Conservation (phyloP, 2,329 filamentous ascomycete genomes). For the Paecilomyces dactylethromorphus region DNA sequence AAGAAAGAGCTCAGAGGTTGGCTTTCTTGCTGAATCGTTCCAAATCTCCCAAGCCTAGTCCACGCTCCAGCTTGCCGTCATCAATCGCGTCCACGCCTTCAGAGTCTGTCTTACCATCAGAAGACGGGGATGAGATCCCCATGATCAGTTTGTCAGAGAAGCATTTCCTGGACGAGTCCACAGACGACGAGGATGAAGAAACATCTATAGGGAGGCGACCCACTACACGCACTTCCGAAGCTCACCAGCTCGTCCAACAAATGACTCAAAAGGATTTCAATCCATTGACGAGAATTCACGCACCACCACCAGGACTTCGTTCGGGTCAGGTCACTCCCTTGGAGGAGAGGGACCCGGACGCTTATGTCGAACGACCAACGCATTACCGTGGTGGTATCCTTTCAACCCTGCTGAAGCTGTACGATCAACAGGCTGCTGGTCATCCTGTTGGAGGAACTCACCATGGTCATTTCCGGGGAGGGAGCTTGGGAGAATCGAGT, state of each 20-base stretch:
- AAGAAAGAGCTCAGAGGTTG: slow-evolving; percentile 27
- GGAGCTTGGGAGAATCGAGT: slow-evolving; percentile 25
- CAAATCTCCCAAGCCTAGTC: slow-evolving; percentile 23
- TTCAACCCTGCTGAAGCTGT: slow-evolving; percentile 64
- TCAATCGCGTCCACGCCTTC: slow-evolving; percentile 23
- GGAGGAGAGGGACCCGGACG: slow-evolving; percentile 44
- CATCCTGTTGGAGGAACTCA: slow-evolving; percentile 9
- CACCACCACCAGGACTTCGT: slow-evolving; percentile 22
- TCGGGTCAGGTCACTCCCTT: slow-evolving; percentile 27
- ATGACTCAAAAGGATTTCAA: slow-evolving; percentile 29
- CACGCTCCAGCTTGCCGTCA: slow-evolving; percentile 19
- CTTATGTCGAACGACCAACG: slow-evolving; percentile 60
- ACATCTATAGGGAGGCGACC: slow-evolving; percentile 11
- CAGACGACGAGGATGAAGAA: slow-evolving; percentile 24
- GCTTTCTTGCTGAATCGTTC: slow-evolving; percentile 26
- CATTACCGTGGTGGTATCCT: slow-evolving; percentile 69
- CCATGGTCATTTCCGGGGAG: slow-evolving; percentile 19
- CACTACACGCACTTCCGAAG: slow-evolving; percentile 23
- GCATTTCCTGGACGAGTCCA: slow-evolving; percentile 20
- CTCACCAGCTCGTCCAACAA: slow-evolving; percentile 26
- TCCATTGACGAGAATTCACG: slow-evolving; percentile 25
- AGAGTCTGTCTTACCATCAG: slow-evolving; percentile 17
- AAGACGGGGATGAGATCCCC: slow-evolving; percentile 29
- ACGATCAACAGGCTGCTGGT: slow-evolving; percentile 45
- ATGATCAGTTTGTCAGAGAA: slow-evolving; percentile 29